phyloP scores from a whole-genome alignment of 129 eudicot genomes.

The Escallonia herrerae region DNA sequence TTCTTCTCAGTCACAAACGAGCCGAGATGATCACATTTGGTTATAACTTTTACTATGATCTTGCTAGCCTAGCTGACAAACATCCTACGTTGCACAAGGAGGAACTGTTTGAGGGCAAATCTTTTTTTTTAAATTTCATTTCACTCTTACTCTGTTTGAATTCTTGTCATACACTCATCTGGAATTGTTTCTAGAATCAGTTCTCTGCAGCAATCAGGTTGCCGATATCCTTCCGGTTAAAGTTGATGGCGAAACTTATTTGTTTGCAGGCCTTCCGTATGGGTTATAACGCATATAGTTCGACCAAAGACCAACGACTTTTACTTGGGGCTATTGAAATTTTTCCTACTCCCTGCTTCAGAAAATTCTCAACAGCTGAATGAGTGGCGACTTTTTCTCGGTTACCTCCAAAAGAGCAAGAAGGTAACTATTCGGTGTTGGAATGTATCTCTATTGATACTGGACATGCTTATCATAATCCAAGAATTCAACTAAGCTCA shows the following conservation, averaged over 20 bases:
- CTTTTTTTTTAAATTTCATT: background rate
- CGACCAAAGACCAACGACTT: slow-evolving; percentile 9
- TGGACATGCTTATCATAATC: too few relatives aligned
- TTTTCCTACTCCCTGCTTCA: slow-evolving; percentile 23
- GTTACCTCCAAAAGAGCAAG: slow-evolving; percentile 20
- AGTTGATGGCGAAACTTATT: background rate
- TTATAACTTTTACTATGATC: too few relatives aligned
- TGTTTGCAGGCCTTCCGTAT: slow-evolving; percentile 25
- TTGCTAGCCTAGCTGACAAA: too few relatives aligned
- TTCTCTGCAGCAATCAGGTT: background rate
- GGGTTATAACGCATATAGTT: slow-evolving; percentile 27
- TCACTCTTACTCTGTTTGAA: too few relatives aligned
- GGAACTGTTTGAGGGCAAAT: background rate
- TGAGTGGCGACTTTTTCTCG: slow-evolving; percentile 44
- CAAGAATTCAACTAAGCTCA: too few relatives aligned
- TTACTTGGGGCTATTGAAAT: slow-evolving; percentile 24
- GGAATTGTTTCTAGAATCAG: background rate
- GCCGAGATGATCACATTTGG: too few relatives aligned
- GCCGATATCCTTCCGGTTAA: slow-evolving; percentile 2
- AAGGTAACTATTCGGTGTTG: slow-evolving; percentile 29
- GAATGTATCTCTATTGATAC: background rate
- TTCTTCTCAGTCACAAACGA: too few relatives aligned
- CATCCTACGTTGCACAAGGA: too few relatives aligned
- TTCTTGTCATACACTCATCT: background rate
- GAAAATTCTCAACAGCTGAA: slow-evolving; percentile 30